These are phyloP conservation scores for Fusarium musae DNA, from an alignment of 2,329 filamentous ascomycete species.

Conservation along the genomic window DNA sequence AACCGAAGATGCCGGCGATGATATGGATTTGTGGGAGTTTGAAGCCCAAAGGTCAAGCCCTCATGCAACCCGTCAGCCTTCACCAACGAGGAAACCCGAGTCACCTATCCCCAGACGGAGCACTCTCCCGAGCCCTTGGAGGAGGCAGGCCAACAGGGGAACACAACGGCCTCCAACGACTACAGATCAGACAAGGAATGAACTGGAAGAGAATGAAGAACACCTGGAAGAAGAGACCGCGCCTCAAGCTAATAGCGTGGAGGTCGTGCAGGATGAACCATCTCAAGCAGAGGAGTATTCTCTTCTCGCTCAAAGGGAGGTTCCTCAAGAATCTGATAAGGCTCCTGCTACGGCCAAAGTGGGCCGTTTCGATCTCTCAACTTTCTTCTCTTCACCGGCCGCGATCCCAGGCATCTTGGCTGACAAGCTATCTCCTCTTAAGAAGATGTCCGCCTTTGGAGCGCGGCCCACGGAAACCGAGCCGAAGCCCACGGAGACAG, in stretches of 20 bases:
- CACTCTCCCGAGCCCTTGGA: constrained; percentile 56
- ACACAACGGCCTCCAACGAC: constrained; percentile 19
- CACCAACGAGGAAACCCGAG: constrained; percentile 43
- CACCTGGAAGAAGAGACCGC: constrained; percentile 5
- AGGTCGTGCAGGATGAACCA: constrained; percentile 26
- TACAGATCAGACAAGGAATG: not conserved
- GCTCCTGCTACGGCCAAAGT: constrained; percentile 43
- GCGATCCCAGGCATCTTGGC: constrained; percentile 50
- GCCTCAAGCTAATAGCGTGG: constrained; percentile 19
- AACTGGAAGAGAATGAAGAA: not conserved
- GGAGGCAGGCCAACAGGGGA: constrained; percentile 37
- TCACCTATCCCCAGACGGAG: constrained; percentile 36
- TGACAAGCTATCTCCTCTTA: constrained; percentile 46
- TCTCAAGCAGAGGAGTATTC: constrained; percentile 57
- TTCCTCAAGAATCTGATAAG: constrained; percentile 18
- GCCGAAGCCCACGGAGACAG: constrained; percentile 33
- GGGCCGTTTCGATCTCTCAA: constrained; percentile 59
- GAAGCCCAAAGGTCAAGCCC: constrained; percentile 63
- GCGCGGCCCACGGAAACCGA: constrained; percentile 25
- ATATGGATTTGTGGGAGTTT: constrained; percentile 67
- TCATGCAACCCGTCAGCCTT: constrained; percentile 44
- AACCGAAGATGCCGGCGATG: constrained; percentile 50
- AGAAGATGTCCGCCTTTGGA: constrained; percentile 32
- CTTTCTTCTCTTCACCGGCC: constrained; percentile 69
- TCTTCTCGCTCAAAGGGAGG: constrained; percentile 51